Evolutionary conservation across 2,329 filamentous ascomycete genomes (phyloP), one percentile per base, ranked within the genome.

Genomic region (Thermothelomyces thermophilus): DNA sequence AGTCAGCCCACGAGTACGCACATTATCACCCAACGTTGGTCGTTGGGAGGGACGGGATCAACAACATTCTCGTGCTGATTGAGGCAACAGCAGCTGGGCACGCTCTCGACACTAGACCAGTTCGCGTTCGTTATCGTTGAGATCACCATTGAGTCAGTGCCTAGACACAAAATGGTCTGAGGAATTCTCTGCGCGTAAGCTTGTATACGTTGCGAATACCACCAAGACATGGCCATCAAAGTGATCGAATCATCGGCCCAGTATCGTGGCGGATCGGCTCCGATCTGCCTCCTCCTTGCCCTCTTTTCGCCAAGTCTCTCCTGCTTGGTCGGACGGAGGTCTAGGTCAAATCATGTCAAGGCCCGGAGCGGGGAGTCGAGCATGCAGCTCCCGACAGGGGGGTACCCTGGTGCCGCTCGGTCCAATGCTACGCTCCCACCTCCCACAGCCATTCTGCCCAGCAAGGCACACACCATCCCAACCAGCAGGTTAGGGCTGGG

Each of bases 391-490:
- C 16, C 30, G 13, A 45, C 39, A 43, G 46, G 48, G 48, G 46
- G 48, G 48, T 36, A 13, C 5, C 47, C 16, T 49, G 46, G 35
- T 52, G 53, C 28, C 13, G 24, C 44, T 43, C 48, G 40, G 37
- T 40, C 40, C 17, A 28, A 28, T 45, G 31, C 17, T 31, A 37
- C 43, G 14, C 34, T 26, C 17, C 30, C 35, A 24, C 33, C 28
- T 28, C 34, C 20, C 45, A 41, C 28, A 22, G 3, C 22, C 39
- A 28, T 17, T 4, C 14, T 11, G 51, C 51, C 48, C 42, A 46
- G 45, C 50, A 50, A 48, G 52, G 55, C 55, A 53, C 55, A 53
- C 44, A 48, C 45, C 55, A 50, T 34, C 35, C 35, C 45, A 46
- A 46, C 51, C 34, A 54, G 52, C 54, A 49, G 31, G 46, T 33